These are phyloP conservation scores for Tuber melanosporum DNA, from an alignment of 495 filamentous ascomycete genomes.

Conservation along the genomic window DNA sequence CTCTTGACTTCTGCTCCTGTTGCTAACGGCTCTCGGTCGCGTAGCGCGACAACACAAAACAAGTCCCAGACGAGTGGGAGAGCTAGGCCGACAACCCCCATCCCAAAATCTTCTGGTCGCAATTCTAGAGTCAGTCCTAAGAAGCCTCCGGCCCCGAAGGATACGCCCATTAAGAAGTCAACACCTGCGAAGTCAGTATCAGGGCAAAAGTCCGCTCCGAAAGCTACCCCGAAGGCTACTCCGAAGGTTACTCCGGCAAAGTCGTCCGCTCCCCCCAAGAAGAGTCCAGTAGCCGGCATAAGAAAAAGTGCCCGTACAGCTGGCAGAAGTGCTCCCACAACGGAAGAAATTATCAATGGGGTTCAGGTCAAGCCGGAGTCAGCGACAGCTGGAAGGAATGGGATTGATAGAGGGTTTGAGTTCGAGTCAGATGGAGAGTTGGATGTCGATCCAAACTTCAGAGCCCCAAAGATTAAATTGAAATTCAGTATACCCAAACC, in stretches of 20 bases:
- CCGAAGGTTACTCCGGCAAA: constrained; percentile 28
- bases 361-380: constrained; percentile 9
- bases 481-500: constrained; percentile 40
- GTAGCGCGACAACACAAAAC: constrained; percentile 24
- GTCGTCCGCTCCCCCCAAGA: constrained; percentile 33
- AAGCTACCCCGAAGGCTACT: constrained; percentile 22
- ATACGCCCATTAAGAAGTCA: constrained; percentile 39
- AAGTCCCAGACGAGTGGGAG: constrained; percentile 38
- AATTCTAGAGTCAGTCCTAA: constrained; percentile 42
- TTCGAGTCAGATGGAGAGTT: constrained; percentile 41
- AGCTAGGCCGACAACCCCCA: constrained; percentile 32
- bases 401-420: constrained; percentile 12
- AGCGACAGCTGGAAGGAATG: constrained; percentile 10
- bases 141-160: constrained; percentile 34
- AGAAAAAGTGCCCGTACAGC: constrained; percentile 39
- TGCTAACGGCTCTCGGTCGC: constrained; percentile 16
- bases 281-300: constrained; percentile 31
- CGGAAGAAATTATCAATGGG: constrained; percentile 11
- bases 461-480: constrained; percentile 36
- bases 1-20: constrained; percentile 8
- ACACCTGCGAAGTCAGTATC: constrained; percentile 18
- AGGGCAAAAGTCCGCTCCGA: constrained; percentile 21
- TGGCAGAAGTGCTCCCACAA: constrained; percentile 15
- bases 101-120: constrained; percentile 21
- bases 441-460: constrained; percentile 32